Conservation (phyloP, 306 rosid genomes). For the Dicorynia guianensis region DNA sequence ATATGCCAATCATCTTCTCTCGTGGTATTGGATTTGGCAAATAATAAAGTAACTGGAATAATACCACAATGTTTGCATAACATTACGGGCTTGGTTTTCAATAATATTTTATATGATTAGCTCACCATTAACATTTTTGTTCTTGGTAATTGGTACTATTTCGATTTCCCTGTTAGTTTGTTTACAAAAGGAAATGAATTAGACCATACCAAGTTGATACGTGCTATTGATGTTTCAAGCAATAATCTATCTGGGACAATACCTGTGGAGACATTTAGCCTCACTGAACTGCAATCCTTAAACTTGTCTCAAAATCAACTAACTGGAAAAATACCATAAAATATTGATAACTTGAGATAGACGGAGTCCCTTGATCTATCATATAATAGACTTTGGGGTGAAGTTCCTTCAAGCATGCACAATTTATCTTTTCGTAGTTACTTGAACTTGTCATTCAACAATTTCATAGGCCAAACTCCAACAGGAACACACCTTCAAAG, state of each 20-base stretch:
- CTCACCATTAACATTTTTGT: neutral
- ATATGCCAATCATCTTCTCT: conserved; percentile 10
- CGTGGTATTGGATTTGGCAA: conserved; percentile 14
- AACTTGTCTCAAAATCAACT: conserved; percentile 46
- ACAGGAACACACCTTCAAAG: conserved; percentile 13
- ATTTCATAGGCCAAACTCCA: conserved; percentile 22
- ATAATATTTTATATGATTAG: too few species aligned
- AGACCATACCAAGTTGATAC: neutral
- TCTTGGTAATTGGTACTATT: neutral
- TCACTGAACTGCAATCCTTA: conserved; percentile 21
- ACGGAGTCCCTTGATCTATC: conserved; percentile 45
- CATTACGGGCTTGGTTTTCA: neutral
- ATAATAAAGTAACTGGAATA: conserved; percentile 20
- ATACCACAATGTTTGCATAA: conserved; percentile 32
- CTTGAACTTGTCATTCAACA: conserved; percentile 36
- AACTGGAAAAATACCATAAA: conserved; percentile 30
- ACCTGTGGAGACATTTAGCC: conserved; percentile 23
- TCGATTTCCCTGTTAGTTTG: neutral
- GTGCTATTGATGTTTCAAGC: conserved; percentile 29
- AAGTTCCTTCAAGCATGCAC: conserved; percentile 18
- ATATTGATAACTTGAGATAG: conserved; percentile 12
- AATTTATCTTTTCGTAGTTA: neutral
- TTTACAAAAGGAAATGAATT: conserved; percentile 17
- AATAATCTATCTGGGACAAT: conserved; percentile 41
- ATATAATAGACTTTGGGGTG: conserved; percentile 10